phyloP scores from a whole-genome alignment of 108 stramenopile genomes.

The Nitzschia inconspicua region DNA sequence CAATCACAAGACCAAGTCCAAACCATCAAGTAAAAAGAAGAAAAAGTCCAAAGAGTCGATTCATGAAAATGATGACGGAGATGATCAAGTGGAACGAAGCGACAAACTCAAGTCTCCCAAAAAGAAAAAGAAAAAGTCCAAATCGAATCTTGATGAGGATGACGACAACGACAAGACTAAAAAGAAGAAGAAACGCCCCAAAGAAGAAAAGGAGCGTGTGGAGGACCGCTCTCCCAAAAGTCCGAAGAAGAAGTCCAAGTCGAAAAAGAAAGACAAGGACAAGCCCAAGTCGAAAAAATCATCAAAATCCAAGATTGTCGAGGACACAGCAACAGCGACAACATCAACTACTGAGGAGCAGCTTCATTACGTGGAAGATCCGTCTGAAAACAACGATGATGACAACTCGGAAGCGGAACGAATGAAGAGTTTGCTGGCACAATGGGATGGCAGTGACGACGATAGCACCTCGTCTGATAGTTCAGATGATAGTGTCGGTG shows the following conservation, averaged over 20 bases:
- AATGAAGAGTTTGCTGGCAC: constrained; percentile 12
- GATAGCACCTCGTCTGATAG: neutral
- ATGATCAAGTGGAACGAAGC: no score
- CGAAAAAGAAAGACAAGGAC: constrained; percentile 10
- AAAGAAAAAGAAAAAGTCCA: constrained; percentile 3
- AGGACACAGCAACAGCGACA: neutral
- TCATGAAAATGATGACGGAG: neutral
- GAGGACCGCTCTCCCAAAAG: neutral
- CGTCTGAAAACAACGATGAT: constrained; percentile 3
- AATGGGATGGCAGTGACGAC: constrained; percentile 11
- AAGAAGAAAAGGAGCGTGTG: no score
- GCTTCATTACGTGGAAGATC: neutral
- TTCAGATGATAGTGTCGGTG: constrained; percentile 3
- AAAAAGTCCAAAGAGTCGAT: neutral
- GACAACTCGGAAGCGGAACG: constrained; percentile 6
- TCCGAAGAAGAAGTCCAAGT: constrained; percentile 2
- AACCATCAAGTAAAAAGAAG: constrained; percentile 2
- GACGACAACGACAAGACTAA: constrained; percentile 7
- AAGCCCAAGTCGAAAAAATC: neutral
- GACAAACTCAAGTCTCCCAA: no score
- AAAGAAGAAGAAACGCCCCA: no score
- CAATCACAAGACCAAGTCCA: neutral
- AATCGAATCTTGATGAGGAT: neutral
- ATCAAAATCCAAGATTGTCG: neutral
- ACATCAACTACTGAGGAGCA: neutral